Evolutionary conservation across 176 grass and related monocot genomes (phyloP).

Genomic region (Cenchrus purpureus): DNA sequence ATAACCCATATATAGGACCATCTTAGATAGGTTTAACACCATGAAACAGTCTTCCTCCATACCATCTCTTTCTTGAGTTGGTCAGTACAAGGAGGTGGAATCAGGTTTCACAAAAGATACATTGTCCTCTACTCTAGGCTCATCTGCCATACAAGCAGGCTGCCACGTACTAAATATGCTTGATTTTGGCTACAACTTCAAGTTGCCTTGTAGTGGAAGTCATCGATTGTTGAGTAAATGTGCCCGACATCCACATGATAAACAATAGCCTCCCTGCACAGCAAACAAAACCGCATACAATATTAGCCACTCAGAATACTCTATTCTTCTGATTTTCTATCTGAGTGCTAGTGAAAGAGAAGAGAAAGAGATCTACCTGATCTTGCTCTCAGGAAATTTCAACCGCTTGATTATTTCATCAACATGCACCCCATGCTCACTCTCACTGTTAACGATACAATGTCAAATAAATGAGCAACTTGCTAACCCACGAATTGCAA

Average conservation of each 20-base stretch:
- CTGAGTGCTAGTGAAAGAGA: not conserved
- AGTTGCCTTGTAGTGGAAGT: slow-evolving; percentile 72
- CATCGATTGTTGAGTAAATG: slow-evolving; percentile 80
- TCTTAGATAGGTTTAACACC: not conserved
- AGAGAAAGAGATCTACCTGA: slow-evolving; percentile 40
- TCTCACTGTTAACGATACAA: slow-evolving; percentile 41
- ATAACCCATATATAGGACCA: not conserved
- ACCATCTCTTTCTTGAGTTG: not conserved
- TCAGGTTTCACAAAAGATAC: not conserved
- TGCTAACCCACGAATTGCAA: not conserved
- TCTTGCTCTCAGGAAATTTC: slow-evolving; percentile 48
- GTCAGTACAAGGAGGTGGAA: not conserved
- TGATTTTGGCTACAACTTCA: not conserved
- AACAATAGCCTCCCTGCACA: slow-evolving; percentile 66
- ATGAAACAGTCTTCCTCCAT: not conserved
- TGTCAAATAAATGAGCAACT: not conserved
- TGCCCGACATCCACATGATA: slow-evolving; percentile 59
- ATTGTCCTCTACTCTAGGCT: not conserved
- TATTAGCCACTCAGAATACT: not conserved
- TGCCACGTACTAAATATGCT: not conserved
- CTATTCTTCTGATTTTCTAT: not conserved
- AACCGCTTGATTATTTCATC: slow-evolving; percentile 71
- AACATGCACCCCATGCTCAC: slow-evolving; percentile 77
- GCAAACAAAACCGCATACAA: not conserved
- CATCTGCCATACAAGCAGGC: not conserved